Conservation (phyloP, 129 eudicot species). For the Pittosporum tobira region DNA sequence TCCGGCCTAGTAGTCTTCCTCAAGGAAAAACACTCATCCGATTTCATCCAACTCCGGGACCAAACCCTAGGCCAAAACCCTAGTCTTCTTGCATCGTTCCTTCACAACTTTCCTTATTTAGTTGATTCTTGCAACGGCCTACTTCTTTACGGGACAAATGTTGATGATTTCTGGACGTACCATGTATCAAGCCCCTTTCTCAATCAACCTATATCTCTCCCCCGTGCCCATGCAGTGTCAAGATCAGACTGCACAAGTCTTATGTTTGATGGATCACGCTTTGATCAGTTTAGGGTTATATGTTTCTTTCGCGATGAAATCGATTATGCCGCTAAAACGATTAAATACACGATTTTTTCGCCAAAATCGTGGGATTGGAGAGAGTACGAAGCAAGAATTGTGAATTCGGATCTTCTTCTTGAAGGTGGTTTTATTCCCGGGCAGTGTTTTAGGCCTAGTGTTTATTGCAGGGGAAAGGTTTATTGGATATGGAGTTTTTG, state of each 20-base stretch:
- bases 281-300: slow-evolving; percentile 6
- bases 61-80: background rate
- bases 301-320: slow-evolving; percentile 8
- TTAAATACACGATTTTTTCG: background rate
- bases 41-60: slow-evolving; percentile 1
- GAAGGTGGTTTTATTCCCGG: slow-evolving; percentile 10
- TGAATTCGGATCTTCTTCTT: background rate
- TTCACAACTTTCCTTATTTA: background rate
- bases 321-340: background rate
- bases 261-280: background rate
- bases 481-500: slow-evolving; percentile 10
- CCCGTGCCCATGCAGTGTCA: slow-evolving; percentile 1
- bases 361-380: background rate
- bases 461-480: background rate
- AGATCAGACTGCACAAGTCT: slow-evolving; percentile 5
- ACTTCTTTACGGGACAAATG: slow-evolving; percentile 9
- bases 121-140: slow-evolving; percentile 20
- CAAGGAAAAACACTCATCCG: background rate
- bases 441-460: slow-evolving; percentile 9
- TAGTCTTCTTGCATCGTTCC: background rate
- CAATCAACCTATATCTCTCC: background rate
- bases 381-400: slow-evolving; percentile 1
- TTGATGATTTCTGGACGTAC: slow-evolving; percentile 11
- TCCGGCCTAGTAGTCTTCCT: slow-evolving; percentile 8
- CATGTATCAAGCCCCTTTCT: background rate